A percentile compares a stretch with the other conserved stretches of the same genome.
Evolutionary conservation across 2,329 filamentous ascomycete species (phyloP).

Genomic region (Colletotrichum sp.): DNA sequence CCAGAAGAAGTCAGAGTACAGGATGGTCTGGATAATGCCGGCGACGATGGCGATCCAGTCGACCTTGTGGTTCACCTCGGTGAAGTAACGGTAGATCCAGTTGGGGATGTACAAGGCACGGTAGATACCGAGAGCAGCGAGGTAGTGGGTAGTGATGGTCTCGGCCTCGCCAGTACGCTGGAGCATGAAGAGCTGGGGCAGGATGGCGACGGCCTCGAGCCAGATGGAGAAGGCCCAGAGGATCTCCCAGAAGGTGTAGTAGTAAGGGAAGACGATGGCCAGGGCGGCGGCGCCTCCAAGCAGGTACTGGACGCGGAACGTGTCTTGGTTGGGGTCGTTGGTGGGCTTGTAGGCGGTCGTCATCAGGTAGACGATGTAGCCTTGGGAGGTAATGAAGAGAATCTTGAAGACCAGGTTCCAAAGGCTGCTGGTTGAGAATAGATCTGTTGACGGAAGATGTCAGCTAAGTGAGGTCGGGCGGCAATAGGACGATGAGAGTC

Average conservation of each 20-base stretch:
- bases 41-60: constrained; percentile 90
- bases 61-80: constrained; percentile 72
- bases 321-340: constrained; percentile 95
- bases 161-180: constrained; percentile 97
- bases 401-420: constrained; percentile 98
- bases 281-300: constrained; percentile 80
- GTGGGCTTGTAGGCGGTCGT: constrained; percentile 96
- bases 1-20: constrained; percentile 99
- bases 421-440: constrained; percentile 82
- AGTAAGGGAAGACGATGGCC: constrained; percentile 83
- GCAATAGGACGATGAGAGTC: neutral
- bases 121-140: constrained; percentile 92
- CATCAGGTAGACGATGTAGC: constrained; percentile 98
- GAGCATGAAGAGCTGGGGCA: constrained; percentile 97
- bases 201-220: constrained; percentile 95
- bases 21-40: constrained; percentile 88
- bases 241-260: constrained; percentile 84
- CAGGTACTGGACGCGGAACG: constrained; percentile 95
- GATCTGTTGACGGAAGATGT: constrained; percentile 58
- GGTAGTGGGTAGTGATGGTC: constrained; percentile 98
- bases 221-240: constrained; percentile 98
- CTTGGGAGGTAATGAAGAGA: constrained; percentile 87
- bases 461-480: neutral
- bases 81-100: constrained; percentile 92
- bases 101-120: constrained; percentile 97